Evolutionary conservation across 345 rosid species (phyloP), one percentile per base, ranked within the genome.

Genomic region (Raphanus raphanistrum): DNA sequence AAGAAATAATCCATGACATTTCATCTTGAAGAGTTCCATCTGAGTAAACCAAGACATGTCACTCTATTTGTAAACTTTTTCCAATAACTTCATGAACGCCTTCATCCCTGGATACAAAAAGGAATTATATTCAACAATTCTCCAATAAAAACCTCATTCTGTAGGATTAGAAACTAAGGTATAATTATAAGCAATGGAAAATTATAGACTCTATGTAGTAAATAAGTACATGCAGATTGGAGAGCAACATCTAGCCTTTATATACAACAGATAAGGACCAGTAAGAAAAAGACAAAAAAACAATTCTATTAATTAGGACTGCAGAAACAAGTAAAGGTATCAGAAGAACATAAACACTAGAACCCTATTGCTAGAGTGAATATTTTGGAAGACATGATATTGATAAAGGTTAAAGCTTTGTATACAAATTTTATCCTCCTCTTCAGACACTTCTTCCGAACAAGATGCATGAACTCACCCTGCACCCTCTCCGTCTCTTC

Each of bases 11-110:
- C 21, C 21, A 21, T 21, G 21, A 21, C 21, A 21, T 66, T 59
- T 66, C 79, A 90, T 97, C 96, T 91, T 95, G 77, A 92, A 95
- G 60, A 95, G 96, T 88, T 95, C 99, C 43, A 92, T 94, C 6
- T 98, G 96, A 61, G 99, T 95, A 86, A 92, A 95, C 98, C 98
- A 95, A 71, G 99, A 83, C 32, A 88, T 85, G 71, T 90, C 96
- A 92, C 90, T 90, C 79, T 87, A 89, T 84, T 84, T 88, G 80
- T 95, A 92, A 71, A 92, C 84, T 75, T 92, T 88, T 21, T 21
- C 21, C 91, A 92, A 74, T 71, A 90, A 80, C 38, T 89, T 86
- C 84, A 90, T 81, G 64, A 92, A 95, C 33, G 93, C 92, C 76
- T 86, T 90, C 84, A 97, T 90, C 57, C 98, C 99, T 91, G 21